A percentile compares a stretch with the other conserved stretches of the same genome.
Conservation (phyloP, 768 basidiomycete genomes). For the Austroboletus festivus region DNA sequence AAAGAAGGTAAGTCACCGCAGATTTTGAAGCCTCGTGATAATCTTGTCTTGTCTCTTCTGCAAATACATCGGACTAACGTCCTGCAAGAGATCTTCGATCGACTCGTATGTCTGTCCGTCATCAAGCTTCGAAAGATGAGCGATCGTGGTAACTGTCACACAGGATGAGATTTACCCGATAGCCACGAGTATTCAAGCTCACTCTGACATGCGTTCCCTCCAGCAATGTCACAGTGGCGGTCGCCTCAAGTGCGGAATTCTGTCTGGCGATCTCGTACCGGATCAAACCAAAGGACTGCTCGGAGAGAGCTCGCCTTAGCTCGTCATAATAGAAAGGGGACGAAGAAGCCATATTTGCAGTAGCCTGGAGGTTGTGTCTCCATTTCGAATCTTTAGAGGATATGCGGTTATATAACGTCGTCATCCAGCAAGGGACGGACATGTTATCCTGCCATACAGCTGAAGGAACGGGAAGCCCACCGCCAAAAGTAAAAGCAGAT, state of each 20-base stretch:
- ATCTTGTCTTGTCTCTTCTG: constrained; percentile 45
- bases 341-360: constrained; percentile 17
- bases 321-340: constrained; percentile 42
- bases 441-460: constrained; percentile 17
- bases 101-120: constrained; percentile 46
- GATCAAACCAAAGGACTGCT: constrained; percentile 56
- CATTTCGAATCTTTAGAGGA: constrained; percentile 17
- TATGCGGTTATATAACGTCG: constrained; percentile 27
- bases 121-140: constrained; percentile 22
- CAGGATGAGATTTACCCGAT: constrained; percentile 40
- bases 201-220: constrained; percentile 51
- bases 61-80: constrained; percentile 53
- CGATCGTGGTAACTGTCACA: not conserved
- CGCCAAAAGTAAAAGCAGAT: constrained; percentile 17
- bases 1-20: constrained; percentile 26
- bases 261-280: constrained; percentile 40
- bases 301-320: constrained; percentile 50
- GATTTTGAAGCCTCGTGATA: constrained; percentile 44
- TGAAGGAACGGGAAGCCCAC: constrained; percentile 9
- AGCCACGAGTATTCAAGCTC: constrained; percentile 52
- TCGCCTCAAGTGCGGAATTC: constrained; percentile 44
- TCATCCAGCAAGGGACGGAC: constrained; percentile 26
- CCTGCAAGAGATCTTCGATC: constrained; percentile 54
- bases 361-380: constrained; percentile 5
- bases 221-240: constrained; percentile 51